A percentile compares a stretch with the other conserved stretches of the same genome.
Evolutionary conservation across 495 filamentous ascomycete species (phyloP).

Genomic region (Neurospora sp.): DNA sequence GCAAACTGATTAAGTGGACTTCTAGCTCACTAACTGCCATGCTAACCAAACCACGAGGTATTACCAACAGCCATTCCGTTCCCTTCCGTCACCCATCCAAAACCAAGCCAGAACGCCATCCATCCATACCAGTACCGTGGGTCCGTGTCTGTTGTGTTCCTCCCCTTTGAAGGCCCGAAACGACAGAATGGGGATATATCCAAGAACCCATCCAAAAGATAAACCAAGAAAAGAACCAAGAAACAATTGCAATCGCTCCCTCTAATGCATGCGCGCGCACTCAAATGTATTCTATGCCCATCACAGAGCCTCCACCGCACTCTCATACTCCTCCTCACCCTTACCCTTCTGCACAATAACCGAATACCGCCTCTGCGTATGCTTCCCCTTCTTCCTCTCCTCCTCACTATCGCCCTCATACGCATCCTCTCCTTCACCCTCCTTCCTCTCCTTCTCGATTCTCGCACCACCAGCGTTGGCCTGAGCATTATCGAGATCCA

Average conservation of each 20-base stretch:
- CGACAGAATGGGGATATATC: not conserved
- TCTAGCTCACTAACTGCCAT: not conserved
- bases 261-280: not conserved
- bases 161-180: not conserved
- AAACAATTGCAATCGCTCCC: not conserved
- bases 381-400: slow-evolving; percentile 15
- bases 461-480: slow-evolving; percentile 39
- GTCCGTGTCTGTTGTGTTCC: not conserved
- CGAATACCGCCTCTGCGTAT: slow-evolving; percentile 13
- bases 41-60: not conserved
- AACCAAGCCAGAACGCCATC: not conserved
- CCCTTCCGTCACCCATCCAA: not conserved
- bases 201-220: not conserved
- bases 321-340: slow-evolving; percentile 29
- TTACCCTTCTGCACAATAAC: slow-evolving; percentile 27
- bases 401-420: slow-evolving; percentile 27
- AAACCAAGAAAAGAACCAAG: not conserved
- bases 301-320: slow-evolving; percentile 9
- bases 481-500: slow-evolving; percentile 40
- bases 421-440: slow-evolving; percentile 21
- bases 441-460: slow-evolving; percentile 12
- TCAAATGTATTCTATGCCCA: not conserved
- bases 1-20: not conserved
- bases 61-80: not conserved
- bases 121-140: not conserved